Base-by-base conservation (phyloP, 2,329 filamentous ascomycete genomes). In the Periconia sp. region DNA sequence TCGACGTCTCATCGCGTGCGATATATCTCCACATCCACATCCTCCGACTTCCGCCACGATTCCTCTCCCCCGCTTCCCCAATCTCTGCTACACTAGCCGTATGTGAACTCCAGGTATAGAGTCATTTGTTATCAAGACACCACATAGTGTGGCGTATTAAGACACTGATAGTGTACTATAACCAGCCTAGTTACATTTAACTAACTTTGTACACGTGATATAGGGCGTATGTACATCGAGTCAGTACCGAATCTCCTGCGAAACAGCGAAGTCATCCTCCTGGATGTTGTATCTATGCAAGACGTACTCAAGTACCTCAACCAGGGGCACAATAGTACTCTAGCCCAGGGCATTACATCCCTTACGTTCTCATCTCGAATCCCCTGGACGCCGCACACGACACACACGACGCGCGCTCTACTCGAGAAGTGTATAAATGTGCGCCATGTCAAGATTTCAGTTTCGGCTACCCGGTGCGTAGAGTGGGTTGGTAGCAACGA, bases 81-180 rank as follows among this genome's bases (percentile, higher is more conserved):
- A n/a, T 19, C 19, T 54, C n/a, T 50, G 47, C 35, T 47, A 54
- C 30, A 17, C 44, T 7, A 50, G 30, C 37, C 35, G n/a, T n/a
- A n/a, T n/a, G n/a, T n/a, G n/a, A n/a, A n/a, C n/a, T n/a, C n/a
- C n/a, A n/a, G n/a, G n/a, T n/a, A n/a, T n/a, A n/a, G n/a, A n/a
- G n/a, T n/a, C n/a, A n/a, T n/a, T n/a, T n/a, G n/a, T n/a, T n/a
- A n/a, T n/a, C n/a, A n/a, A n/a, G n/a, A n/a, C n/a, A n/a, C n/a
- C n/a, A n/a, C n/a, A n/a, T n/a, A n/a, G n/a, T n/a, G n/a, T n/a
- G n/a, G n/a, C n/a, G n/a, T n/a, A n/a, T n/a, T n/a, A n/a, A n/a
- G n/a, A n/a, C n/a, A n/a, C n/a, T n/a, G n/a, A n/a, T n/a, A n/a
- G n/a, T n/a, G n/a, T n/a, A n/a, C n/a, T n/a, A n/a, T n/a, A n/a